Evolutionary conservation across 495 filamentous ascomycete genomes (phyloP).

Genomic region (Niebla homalea): DNA sequence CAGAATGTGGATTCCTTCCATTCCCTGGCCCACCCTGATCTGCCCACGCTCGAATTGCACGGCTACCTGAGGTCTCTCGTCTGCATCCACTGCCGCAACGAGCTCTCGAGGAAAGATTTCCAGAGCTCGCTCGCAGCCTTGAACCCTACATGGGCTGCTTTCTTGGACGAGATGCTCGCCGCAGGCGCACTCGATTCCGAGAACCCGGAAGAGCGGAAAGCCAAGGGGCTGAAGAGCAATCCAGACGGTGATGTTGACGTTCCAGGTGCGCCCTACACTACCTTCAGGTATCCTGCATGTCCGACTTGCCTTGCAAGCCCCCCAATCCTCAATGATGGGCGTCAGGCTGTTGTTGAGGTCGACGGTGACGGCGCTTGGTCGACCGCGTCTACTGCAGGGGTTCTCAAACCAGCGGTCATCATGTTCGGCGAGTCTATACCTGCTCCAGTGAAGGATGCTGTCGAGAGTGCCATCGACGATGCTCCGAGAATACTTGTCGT

Average conservation of each 20-base stretch:
- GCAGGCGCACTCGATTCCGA: slow-evolving; percentile 66
- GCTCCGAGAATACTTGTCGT: slow-evolving; percentile 64
- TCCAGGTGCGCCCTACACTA: slow-evolving; percentile 73
- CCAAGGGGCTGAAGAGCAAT: slow-evolving; percentile 65
- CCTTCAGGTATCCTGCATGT: slow-evolving; percentile 85
- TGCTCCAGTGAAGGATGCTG: slow-evolving; percentile 50
- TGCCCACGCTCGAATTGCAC: slow-evolving; percentile 75
- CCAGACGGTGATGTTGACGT: slow-evolving; percentile 92
- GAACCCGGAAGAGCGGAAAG: slow-evolving; percentile 54
- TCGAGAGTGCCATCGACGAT: slow-evolving; percentile 65
- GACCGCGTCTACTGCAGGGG: slow-evolving; percentile 52
- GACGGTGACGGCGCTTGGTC: slow-evolving; percentile 75
- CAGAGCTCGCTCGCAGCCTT: slow-evolving; percentile 62
- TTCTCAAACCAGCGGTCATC: slow-evolving; percentile 80
- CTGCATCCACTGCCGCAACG: slow-evolving; percentile 63
- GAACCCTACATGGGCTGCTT: slow-evolving; percentile 77
- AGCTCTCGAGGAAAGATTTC: slow-evolving; percentile 55
- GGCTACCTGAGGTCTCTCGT: slow-evolving; percentile 71
- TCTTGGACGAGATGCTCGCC: slow-evolving; percentile 55
- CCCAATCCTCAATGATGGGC: slow-evolving; percentile 45
- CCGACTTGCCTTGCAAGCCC: slow-evolving; percentile 61
- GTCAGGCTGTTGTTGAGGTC: slow-evolving; percentile 45
- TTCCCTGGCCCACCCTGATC: slow-evolving; percentile 54
- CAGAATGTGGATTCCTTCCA: slow-evolving; percentile 98
- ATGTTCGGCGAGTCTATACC: slow-evolving; percentile 93